Evolutionary conservation across 2,329 filamentous ascomycete species (phyloP).

Genomic region (Drechslerella coelobrocha): DNA sequence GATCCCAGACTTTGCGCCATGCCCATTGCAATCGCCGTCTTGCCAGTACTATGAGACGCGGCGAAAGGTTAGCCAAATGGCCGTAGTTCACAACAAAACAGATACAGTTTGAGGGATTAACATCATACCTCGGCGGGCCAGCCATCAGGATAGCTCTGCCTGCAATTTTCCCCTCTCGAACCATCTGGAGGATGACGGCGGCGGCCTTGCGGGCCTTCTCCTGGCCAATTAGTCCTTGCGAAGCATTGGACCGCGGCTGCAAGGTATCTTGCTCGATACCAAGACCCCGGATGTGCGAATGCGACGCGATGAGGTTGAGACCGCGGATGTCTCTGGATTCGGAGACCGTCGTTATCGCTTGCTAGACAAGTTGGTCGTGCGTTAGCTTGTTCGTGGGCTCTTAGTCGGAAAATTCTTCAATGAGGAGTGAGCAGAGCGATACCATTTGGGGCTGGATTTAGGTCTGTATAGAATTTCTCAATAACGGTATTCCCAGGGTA

Average conservation of each 20-base stretch:
- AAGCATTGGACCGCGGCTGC: conserved; percentile 76
- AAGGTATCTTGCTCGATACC: conserved; percentile 90
- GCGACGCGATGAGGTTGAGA: conserved; percentile 95
- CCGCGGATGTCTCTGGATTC: conserved; percentile 95
- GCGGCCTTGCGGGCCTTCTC: conserved; percentile 96
- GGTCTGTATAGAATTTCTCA: too few relatives aligned
- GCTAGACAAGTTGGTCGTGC: conserved; percentile 48
- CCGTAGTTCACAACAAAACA: conserved; percentile 20
- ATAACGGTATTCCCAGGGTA: too few relatives aligned
- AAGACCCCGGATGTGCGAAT: conserved; percentile 95
- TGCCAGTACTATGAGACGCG: conserved; percentile 75
- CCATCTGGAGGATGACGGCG: conserved; percentile 96
- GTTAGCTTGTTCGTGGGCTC: background rate
- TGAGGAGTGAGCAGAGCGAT: background rate
- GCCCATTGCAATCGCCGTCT: conserved; percentile 97
- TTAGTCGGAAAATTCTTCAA: conserved; percentile 8
- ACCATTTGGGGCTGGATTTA: conserved; percentile 28
- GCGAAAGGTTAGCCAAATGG: conserved; percentile 3
- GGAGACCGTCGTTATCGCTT: conserved; percentile 77
- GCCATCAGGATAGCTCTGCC: conserved; percentile 93
- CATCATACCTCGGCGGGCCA: conserved; percentile 78
- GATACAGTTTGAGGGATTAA: background rate
- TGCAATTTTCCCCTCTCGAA: conserved; percentile 97
- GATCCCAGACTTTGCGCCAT: conserved; percentile 95
- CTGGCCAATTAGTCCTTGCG: conserved; percentile 94